These are phyloP conservation scores for Kurtzmaniella quercitrusa DNA, from an alignment of 1,139 yeast genomes.

Conservation along the genomic window DNA sequence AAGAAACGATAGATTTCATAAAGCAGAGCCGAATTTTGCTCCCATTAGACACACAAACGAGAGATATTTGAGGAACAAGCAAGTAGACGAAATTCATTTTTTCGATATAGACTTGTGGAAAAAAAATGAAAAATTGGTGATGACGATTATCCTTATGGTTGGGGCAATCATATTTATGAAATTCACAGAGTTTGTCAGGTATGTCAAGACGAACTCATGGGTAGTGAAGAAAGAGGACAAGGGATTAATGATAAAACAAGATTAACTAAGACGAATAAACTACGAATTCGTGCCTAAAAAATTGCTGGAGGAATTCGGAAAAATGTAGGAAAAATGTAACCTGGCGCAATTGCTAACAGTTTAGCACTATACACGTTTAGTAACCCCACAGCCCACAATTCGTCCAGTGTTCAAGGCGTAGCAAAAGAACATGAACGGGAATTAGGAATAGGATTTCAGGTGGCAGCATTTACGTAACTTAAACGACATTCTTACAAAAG, in stretches of 20 bases:
- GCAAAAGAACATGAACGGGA: no score
- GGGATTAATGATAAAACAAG: not conserved
- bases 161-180: conserved; percentile 16
- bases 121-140: conserved; percentile 35
- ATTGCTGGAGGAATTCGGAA: not conserved
- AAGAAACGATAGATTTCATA: conserved; percentile 43
- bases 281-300: not conserved
- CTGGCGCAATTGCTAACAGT: no score
- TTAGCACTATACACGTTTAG: no score
- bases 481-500: not conserved
- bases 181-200: conserved; percentile 2
- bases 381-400: no score
- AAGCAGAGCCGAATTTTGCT: conserved; percentile 32
- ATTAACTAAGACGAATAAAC: not conserved
- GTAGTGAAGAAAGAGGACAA: not conserved
- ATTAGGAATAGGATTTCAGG: not conserved
- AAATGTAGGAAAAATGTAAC: no score
- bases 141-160: conserved; percentile 32
- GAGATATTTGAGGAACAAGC: conserved; percentile 28
- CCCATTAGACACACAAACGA: conserved; percentile 29
- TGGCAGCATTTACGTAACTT: not conserved
- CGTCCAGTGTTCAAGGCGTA: no score
- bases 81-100: conserved; percentile 33
- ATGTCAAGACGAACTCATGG: not conserved
- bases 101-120: conserved; percentile 37